Base-by-base conservation (phyloP, 805 yeast species). In the Nakazawaea sp. region DNA sequence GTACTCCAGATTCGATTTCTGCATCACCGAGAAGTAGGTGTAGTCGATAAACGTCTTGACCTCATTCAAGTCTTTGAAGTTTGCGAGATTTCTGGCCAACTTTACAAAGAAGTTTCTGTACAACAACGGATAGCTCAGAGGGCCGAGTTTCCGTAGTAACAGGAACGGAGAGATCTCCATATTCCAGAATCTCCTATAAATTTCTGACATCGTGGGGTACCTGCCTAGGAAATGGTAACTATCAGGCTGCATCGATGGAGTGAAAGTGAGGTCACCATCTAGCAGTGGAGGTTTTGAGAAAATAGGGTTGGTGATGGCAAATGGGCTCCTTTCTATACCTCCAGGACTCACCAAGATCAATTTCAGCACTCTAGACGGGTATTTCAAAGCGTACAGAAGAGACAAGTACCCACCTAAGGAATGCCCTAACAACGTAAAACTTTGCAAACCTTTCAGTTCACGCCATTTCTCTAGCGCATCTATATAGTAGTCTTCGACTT, bases 401-500 rank as follows among this genome's bases (percentile, higher is more conserved):
- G 85, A 72, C 59, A 86, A 61, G 47, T 81, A 79, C 0, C 87
- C 92, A 23, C 95, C 95, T 45, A 75, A 76, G 0, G 94, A 83
- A 55, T 85, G 95, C 1, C 87, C 90, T 16, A 84, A 59, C 11
- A 85, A 51, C 48, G 73, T 81, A 27, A 85, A 68, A 43, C 72
- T 66, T 2, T 64, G 68, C 9, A 84, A 53, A 0, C 65, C 63
- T 16, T 70, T 59, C 7, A 48, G 57, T 6, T 39, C 41, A 47
- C 92, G 61, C 92, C 94, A 84, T 5, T 57, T 52, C 35, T 84
- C 90, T 5, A 85, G 53, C 2, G 79, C 71, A 8, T 68, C 71
- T 6, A 72, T 52, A 44, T 80, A 82, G 45, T 75, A 71, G 12
- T 62, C 50, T 45, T 81, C 85, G 25, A 77, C 70, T 10, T 62